phyloP scores from a whole-genome alignment of 805 yeast genomes.

The Cyberlindnera americana region DNA sequence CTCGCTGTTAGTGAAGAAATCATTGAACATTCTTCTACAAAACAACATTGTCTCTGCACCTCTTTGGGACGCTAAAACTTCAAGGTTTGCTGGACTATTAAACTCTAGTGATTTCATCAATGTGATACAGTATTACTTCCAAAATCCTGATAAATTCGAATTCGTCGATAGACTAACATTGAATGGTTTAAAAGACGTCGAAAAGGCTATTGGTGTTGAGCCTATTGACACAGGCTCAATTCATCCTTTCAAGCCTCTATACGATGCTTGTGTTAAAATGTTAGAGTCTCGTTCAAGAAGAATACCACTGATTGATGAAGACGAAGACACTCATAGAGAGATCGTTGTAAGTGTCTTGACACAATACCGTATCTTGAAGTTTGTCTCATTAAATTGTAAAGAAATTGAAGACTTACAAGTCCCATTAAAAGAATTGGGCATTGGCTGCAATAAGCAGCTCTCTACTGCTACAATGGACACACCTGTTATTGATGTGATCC shows the following conservation, averaged over 20 bases:
- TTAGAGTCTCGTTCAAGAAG: constrained; percentile 84
- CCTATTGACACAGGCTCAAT: constrained; percentile 83
- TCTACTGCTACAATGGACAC: constrained; percentile 84
- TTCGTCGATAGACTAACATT: constrained; percentile 81
- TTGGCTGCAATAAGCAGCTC: constrained; percentile 56
- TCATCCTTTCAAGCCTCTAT: constrained; percentile 85
- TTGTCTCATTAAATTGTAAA: constrained; percentile 93
- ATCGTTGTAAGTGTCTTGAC: constrained; percentile 94
- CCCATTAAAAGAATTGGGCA: constrained; percentile 66
- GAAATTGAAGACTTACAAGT: constrained; percentile 81
- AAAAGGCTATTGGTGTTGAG: constrained; percentile 79
- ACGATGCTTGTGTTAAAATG: constrained; percentile 93
- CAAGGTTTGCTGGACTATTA: constrained; percentile 89
- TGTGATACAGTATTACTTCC: constrained; percentile 91
- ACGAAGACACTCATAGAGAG: constrained; percentile 87
- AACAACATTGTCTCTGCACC: constrained; percentile 97
- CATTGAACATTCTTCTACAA: constrained; percentile 83
- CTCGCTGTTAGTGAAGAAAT: constrained; percentile 81
- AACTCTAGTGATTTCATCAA: constrained; percentile 92
- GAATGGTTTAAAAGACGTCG: constrained; percentile 83
- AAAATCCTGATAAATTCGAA: constrained; percentile 83
- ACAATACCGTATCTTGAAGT: constrained; percentile 92
- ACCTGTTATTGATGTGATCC: constrained; percentile 91
- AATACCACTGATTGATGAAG: constrained; percentile 91
- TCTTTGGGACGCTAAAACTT: constrained; percentile 86